These are phyloP conservation scores for Globisporangium alternatum DNA, from an alignment of 352 stramenopile species.

Conservation along the genomic window DNA sequence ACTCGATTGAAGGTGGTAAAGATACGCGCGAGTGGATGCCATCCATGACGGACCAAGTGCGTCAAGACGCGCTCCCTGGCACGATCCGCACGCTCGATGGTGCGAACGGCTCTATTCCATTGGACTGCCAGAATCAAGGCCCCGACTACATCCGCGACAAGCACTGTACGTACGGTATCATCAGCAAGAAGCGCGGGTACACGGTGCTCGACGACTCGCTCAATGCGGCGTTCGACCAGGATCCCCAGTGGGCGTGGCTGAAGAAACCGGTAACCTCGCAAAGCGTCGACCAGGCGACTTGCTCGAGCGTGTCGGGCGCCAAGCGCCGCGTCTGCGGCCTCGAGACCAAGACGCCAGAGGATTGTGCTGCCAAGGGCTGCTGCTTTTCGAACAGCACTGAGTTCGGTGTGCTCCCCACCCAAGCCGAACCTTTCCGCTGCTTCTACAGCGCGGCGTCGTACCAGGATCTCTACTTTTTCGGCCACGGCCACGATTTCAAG, in stretches of 20 bases:
- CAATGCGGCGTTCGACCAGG: constrained; percentile 21
- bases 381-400: constrained; percentile 21
- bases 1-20: neutral
- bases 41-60: constrained; percentile 23
- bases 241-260: constrained; percentile 28
- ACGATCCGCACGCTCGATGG: constrained; percentile 41
- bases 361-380: constrained; percentile 27
- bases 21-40: constrained; percentile 17
- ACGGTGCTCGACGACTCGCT: constrained; percentile 37
- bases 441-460: constrained; percentile 31
- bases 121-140: constrained; percentile 30
- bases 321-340: constrained; percentile 26
- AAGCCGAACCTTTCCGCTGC: constrained; percentile 22
- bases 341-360: constrained; percentile 18
- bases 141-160: constrained; percentile 27
- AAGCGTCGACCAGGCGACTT: constrained; percentile 2
- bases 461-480: constrained; percentile 51
- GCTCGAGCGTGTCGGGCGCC: constrained; percentile 12
- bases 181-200: constrained; percentile 32
- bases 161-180: constrained; percentile 40
- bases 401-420: neutral
- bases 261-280: neutral
- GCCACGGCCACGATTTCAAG: constrained; percentile 38
- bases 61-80: constrained; percentile 23
- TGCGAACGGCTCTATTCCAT: constrained; percentile 22